These are phyloP conservation scores for Mentha longifolia DNA, from an alignment of 257 asterid species.

Conservation along the genomic window DNA sequence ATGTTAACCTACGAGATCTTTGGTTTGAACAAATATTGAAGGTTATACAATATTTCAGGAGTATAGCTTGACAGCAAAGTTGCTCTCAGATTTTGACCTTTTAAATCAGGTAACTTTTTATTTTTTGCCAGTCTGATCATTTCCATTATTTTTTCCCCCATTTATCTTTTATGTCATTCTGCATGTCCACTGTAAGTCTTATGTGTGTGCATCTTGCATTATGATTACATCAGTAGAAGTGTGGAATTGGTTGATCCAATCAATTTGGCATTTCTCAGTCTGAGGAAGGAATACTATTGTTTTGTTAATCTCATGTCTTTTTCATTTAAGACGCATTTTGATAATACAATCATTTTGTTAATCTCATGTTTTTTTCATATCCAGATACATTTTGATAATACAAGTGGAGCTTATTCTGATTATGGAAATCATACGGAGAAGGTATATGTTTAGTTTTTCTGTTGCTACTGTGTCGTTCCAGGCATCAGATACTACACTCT, in stretches of 20 bases:
- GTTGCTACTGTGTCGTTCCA: slow-evolving; percentile 21
- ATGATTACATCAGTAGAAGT: slow-evolving; percentile 19
- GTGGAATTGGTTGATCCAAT: background rate
- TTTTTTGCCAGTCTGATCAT: slow-evolving; percentile 1
- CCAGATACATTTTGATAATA: slow-evolving; percentile 86
- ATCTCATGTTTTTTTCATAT: slow-evolving; percentile 32
- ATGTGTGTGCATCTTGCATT: slow-evolving; percentile 7
- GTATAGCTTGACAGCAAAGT: slow-evolving; percentile 64
- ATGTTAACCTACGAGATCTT: background rate
- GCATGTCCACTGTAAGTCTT: slow-evolving; percentile 5
- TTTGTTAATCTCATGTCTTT: slow-evolving; percentile 27
- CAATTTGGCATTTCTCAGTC: slow-evolving; percentile 25
- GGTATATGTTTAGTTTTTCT: slow-evolving; percentile 49
- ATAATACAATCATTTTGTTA: slow-evolving; percentile 34
- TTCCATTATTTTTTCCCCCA: background rate
- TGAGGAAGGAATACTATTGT: slow-evolving; percentile 24
- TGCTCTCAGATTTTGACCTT: slow-evolving; percentile 91
- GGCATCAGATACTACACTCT: slow-evolving; percentile 7
- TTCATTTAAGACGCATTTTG: slow-evolving; percentile 80
- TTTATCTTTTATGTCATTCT: background rate
- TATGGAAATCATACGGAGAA: slow-evolving; percentile 93
- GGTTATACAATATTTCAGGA: slow-evolving; percentile 60
- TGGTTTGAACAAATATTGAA: slow-evolving; percentile 15
- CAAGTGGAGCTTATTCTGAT: slow-evolving; percentile 84
- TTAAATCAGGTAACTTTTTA: slow-evolving; percentile 65